Percentiles rank a stretch among this genome's conserved stretches.
Conservation (phyloP, 2,329 filamentous ascomycete genomes). For the Colletotrichum brevisporum region DNA sequence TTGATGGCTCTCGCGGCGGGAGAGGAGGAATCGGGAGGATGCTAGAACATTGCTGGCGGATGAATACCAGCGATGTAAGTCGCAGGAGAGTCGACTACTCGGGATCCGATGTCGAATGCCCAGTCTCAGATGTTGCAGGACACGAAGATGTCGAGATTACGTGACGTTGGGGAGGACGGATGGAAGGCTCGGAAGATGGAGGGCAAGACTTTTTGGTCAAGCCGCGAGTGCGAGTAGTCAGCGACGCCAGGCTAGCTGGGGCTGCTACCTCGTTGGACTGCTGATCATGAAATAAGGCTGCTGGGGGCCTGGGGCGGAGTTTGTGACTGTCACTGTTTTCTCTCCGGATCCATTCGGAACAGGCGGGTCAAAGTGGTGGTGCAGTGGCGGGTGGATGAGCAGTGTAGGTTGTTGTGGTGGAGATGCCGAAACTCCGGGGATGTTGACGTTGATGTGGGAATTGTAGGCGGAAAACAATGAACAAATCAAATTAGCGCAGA, state of each 20-base stretch:
- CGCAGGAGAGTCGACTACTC: background rate
- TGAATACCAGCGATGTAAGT: background rate
- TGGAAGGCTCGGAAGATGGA: constrained; percentile 33
- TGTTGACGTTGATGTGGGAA: background rate
- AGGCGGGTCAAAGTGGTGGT: constrained; percentile 12
- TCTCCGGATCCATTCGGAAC: constrained; percentile 25
- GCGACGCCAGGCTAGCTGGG: background rate
- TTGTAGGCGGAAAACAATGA: background rate
- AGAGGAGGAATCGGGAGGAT: background rate
- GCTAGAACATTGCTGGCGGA: constrained; percentile 21
- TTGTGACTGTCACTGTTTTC: background rate
- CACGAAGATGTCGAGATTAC: constrained; percentile 1
- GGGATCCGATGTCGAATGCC: background rate
- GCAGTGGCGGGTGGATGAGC: background rate
- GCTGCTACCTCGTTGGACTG: no score
- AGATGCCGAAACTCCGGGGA: constrained; percentile 37
- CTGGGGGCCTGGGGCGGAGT: no score
- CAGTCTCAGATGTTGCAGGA: background rate
- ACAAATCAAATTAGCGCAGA: background rate
- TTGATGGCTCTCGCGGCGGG: constrained; percentile 11
- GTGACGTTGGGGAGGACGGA: constrained; percentile 7
- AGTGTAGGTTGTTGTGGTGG: constrained; percentile 12
- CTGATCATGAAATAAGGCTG: no score
- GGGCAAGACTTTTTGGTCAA: constrained; percentile 7
- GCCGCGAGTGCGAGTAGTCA: constrained; percentile 18